Evolutionary conservation across 2,329 filamentous ascomycete genomes (phyloP).

Genomic region (Neopestalotiopsis sp.): DNA sequence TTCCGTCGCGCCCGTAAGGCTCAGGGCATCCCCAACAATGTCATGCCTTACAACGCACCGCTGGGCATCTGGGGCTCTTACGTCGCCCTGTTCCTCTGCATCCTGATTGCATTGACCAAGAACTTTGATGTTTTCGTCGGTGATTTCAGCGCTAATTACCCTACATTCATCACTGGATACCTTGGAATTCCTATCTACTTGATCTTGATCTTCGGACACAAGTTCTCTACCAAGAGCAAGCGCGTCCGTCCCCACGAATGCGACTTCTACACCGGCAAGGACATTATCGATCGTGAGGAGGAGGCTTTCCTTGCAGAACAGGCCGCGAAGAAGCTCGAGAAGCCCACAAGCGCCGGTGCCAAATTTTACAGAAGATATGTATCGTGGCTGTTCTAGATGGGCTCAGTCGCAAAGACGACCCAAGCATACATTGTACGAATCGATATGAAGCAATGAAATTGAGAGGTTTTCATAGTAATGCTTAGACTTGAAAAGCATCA

Average conservation of each 20-base stretch:
- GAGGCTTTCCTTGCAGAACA: conserved; percentile 67
- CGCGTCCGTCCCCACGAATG: conserved; percentile 61
- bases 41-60: conserved; percentile 70
- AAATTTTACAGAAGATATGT: conserved; percentile 65
- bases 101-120: conserved; percentile 79
- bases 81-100: conserved; percentile 71
- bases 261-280: conserved; percentile 76
- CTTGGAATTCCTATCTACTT: conserved; percentile 78
- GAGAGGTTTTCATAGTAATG: no score
- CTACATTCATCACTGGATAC: conserved; percentile 79
- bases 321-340: conserved; percentile 41
- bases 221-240: conserved; percentile 58
- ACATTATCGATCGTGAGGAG: conserved; percentile 75
- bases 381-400: conserved; percentile 63
- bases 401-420: background rate
- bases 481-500: background rate
- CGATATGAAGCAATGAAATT: background rate
- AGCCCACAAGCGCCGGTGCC: conserved; percentile 35
- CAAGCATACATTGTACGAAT: background rate
- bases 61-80: conserved; percentile 74
- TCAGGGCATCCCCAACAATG: conserved; percentile 59
- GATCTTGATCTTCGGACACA: conserved; percentile 71
- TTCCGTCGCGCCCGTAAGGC: conserved; percentile 68
- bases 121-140: conserved; percentile 76
- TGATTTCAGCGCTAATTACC: conserved; percentile 58